Base-by-base conservation (phyloP, 768 basidiomycete species). In the Kwoniella botswanensis region DNA sequence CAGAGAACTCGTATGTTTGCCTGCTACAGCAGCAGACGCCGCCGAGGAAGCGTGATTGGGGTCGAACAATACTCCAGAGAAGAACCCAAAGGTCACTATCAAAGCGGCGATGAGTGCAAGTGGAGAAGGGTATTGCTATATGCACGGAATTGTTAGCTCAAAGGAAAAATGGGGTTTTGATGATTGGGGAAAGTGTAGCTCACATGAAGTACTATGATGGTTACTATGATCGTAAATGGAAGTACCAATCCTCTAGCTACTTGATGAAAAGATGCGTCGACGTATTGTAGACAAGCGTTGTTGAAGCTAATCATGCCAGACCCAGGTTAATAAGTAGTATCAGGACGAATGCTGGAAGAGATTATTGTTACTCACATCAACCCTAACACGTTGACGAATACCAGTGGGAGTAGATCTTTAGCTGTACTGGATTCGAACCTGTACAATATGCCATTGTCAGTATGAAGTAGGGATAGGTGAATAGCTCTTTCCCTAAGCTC, bases 221-320 rank as follows among this genome's bases (percentile, higher is more conserved):
- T 94, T n/a, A 93, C 90, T 78, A 86, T 85, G 76, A 97, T 93
- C 18, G 96, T 98, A 86, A 94, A 92, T 0, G 96, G 95, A 24
- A 98, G 89, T 35, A 98, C 89, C 71, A 98, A 87, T 11, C 95
- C 95, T 17, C 95, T 91, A 0, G 95, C 95, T 72, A 98, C 91
- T 85, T 96, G 94, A 72, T 79, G 77, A 17, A 70, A 65, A 6
- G 60, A 68, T 11, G 79, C 79, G 62, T 80, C 79, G 65, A 79
- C 94, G 78, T 92, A 93, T 89, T 94, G 93, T 69, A 95, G 87
- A 52, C 92, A 93, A 80, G 90, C 94, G 82, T 94, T 95, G 84
- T 92, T 92, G 80, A 92, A 91, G 78, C 92, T 93, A 35, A 43
- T 42, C 18, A 43, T 17, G 13, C 11, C 21, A 61, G 35, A 35